Evolutionary conservation across 768 basidiomycete genomes (phyloP), one percentile per base, ranked within the genome.

Genomic region (Asterophora parasitica): DNA sequence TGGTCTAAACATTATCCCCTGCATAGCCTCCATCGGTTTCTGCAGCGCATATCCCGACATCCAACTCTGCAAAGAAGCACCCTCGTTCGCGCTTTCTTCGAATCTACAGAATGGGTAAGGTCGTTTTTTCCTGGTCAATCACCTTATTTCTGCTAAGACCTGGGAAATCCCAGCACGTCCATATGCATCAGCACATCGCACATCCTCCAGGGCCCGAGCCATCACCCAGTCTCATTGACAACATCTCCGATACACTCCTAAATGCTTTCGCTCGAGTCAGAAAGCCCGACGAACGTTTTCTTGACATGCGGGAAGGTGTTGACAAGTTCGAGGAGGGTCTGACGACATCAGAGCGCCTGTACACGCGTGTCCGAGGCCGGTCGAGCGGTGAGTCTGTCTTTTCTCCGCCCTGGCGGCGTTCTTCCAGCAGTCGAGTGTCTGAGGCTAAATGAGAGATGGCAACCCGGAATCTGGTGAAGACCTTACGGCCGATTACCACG

Each of bases 321-420:
- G 94, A 98, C 69, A 89, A 93, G 67, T 98, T 95, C 55, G 96
- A 99, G 63, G 96, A 98, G 47, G 92, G 92, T n/a, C 69, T 98
- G 32, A 70, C 74, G 3, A 67, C 81, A 7, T 82, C 89, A 12
- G 96, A 98, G 54, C 77, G 92, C 13, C 69, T 93, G 20, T 92
- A 85, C 69, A 83, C 67, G 43, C 80, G 93, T 33, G 74, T 86
- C 30, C 81, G 91, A 58, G 80, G 78, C 48, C 78, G 95, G 60
- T 84, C 90, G 54, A 89, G 83, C 65, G 94, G 94, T 96, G 69
- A 82, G 87, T 77, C 48, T 42, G 55, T 49, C 55, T 51, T 23
- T 46, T 38, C 38, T 53, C 49, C 56, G 49, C 44, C 57, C 52
- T 52, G 50, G 47, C 30, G 38, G 38, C 52, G 54, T 55, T 50